Base-by-base conservation (phyloP, 768 basidiomycete genomes). In the Pseudohyphozyma bogoriensis region DNA sequence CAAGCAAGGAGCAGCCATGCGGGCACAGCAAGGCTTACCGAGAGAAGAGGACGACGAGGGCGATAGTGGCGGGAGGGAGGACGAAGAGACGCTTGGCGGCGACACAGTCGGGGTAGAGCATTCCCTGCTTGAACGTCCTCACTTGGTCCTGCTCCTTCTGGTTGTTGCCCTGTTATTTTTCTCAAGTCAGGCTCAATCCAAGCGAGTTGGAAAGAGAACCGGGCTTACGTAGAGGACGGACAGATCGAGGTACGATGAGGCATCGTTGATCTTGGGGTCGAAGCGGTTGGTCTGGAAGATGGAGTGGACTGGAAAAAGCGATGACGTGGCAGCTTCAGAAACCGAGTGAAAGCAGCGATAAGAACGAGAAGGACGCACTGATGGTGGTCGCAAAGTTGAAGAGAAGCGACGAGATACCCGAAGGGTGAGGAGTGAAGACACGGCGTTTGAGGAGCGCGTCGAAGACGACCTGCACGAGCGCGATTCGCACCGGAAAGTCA, bases 181-280 rank as follows among this genome's bases (percentile, higher is more conserved):
- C 6, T 18, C 10, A 29, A 18, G 56, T 31, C n/a, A 44, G 59
- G 13, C 22, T 28, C 3, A 35, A 29, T 12, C 4, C 3, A 11
- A 49, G 37, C 18, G 18, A n/a, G 40, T 15, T n/a, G 6, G 15
- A 2, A 12, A 11, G 35, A 32, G 16, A 31, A 33, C 6, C 18
- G 28, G n/a, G 11, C 60, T 51, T 22, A 59, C 62, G 64, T 89
- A 89, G 11, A 89, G 71, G 10, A 85, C 78, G 67, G 82, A 83
- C 44, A 89, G 71, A 69, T 89, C 87, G 20, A 89, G 77, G 73
- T 89, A 89, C 67, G 83, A 83, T 70, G 82, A 83, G 0, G 82
- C 74, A 45, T 80, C 73, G 68, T 89, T 89, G 58, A 81, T 64
- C 16, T 7, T 50, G 2, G 39, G 47, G n/a, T 67, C 59, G 12